Conservation (phyloP, 805 yeast species). For the Blastobotrys americana region DNA sequence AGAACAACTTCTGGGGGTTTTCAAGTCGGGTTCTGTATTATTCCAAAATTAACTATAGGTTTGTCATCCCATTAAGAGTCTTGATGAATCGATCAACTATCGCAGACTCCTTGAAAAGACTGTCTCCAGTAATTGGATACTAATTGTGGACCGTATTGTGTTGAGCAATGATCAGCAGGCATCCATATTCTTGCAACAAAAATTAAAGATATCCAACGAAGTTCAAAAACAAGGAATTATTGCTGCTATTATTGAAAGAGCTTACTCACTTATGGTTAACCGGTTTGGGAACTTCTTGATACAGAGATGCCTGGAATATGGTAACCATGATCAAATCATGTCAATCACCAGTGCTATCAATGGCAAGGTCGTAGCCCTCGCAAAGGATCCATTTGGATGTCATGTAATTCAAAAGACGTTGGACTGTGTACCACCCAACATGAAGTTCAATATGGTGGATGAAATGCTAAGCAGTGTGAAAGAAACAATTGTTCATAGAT, state of each 20-base stretch:
- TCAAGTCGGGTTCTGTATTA: too few species aligned
- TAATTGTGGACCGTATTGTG: slow-evolving; percentile 30
- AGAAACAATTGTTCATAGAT: slow-evolving; percentile 32
- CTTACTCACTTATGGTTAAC: slow-evolving; percentile 32
- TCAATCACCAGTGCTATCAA: slow-evolving; percentile 21
- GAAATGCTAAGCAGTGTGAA: slow-evolving; percentile 30
- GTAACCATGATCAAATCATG: slow-evolving; percentile 26
- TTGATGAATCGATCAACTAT: slow-evolving; percentile 26
- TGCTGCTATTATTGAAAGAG: slow-evolving; percentile 25
- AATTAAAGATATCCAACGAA: slow-evolving; percentile 27
- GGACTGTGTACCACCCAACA: slow-evolving; percentile 28
- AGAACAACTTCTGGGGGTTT: too few species aligned
- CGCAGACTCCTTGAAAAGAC: slow-evolving; percentile 26
- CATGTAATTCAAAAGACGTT: slow-evolving; percentile 38
- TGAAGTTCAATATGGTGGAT: slow-evolving; percentile 29
- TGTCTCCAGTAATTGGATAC: slow-evolving; percentile 27
- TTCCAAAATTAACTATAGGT: slow-evolving; percentile 3
- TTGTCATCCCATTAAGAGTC: slow-evolving; percentile 12
- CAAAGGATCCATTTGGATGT: slow-evolving; percentile 36
- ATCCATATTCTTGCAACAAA: slow-evolving; percentile 36
- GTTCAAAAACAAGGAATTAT: slow-evolving; percentile 29
- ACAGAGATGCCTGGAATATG: slow-evolving; percentile 35
- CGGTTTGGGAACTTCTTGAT: slow-evolving; percentile 38
- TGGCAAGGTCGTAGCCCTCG: slow-evolving; percentile 29
- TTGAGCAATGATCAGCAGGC: slow-evolving; percentile 35